Evolutionary conservation across 257 asterid species (phyloP).

Genomic region (Haberlea rhodopensis): DNA sequence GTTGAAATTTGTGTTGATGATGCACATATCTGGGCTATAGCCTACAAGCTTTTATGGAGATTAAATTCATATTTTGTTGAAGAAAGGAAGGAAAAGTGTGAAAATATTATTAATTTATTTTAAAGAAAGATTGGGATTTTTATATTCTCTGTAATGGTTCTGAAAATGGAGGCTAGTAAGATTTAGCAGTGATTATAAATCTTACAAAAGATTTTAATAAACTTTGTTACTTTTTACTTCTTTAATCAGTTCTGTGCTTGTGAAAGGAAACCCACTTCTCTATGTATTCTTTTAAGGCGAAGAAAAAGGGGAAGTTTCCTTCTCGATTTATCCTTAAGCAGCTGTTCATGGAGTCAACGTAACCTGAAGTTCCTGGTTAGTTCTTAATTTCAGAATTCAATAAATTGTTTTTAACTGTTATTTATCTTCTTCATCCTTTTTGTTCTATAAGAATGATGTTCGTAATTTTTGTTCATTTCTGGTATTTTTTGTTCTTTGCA

Average conservation of each 20-base stretch:
- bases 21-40: too few species aligned
- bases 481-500: conserved; percentile 28
- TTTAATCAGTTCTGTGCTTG: conserved; percentile 25
- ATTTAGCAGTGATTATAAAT: conserved; percentile 34
- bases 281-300: conserved; percentile 34
- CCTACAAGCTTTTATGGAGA: not conserved
- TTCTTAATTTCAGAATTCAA: conserved; percentile 23
- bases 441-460: conserved; percentile 8
- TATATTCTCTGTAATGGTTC: conserved; percentile 19
- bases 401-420: too few species aligned
- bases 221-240: conserved; percentile 15
- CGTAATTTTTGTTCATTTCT: not conserved
- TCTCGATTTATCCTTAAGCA: conserved; percentile 21
- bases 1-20: not conserved
- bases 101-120: too few species aligned
- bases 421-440: not conserved
- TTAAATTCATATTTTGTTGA: not conserved
- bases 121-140: conserved; percentile 35
- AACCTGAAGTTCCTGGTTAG: conserved; percentile 33
- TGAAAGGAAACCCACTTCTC: conserved; percentile 20
- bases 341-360: conserved; percentile 31
- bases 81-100: not conserved
- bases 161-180: conserved; percentile 52
- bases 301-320: conserved; percentile 29
- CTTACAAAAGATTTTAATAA: conserved; percentile 6